Conservation (phyloP, 768 basidiomycete genomes). For the Termitomyces bulborhizus region DNA sequence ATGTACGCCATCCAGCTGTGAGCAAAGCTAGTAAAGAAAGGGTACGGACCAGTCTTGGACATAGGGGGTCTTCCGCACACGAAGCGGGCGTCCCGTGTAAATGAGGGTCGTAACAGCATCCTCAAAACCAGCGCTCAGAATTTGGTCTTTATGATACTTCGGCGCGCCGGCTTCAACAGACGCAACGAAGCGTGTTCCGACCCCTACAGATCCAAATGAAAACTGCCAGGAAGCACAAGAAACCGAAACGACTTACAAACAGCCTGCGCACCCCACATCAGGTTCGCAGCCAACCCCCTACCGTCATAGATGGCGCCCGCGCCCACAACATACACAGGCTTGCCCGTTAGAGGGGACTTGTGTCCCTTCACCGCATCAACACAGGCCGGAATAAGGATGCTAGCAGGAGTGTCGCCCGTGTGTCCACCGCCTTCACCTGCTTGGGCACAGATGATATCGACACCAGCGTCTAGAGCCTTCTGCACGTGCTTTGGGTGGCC, state of each 20-base stretch:
- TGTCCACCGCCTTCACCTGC: constrained; percentile 89
- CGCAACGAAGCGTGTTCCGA: constrained; percentile 86
- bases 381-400: constrained; percentile 86
- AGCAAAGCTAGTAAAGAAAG: neutral
- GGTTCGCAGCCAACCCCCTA: constrained; percentile 78
- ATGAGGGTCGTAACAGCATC: constrained; percentile 84
- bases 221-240: neutral
- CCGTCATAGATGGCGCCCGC: constrained; percentile 93
- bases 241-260: constrained; percentile 53
- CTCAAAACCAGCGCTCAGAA: constrained; percentile 65
- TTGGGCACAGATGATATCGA: constrained; percentile 92
- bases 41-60: constrained; percentile 69
- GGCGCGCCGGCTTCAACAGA: constrained; percentile 75
- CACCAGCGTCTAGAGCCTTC: constrained; percentile 78
- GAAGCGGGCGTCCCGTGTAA: constrained; percentile 83
- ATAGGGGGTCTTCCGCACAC: constrained; percentile 81
- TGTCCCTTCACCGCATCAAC: constrained; percentile 78
- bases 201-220: constrained; percentile 38
- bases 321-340: constrained; percentile 83
- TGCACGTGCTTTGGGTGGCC: constrained; percentile 89
- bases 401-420: constrained; percentile 80
- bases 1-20: neutral
- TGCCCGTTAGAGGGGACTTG: constrained; percentile 74
- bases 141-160: constrained; percentile 76
- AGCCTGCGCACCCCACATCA: constrained; percentile 85